Conservation (phyloP, 805 yeast genomes). For the Cyberlindnera nakhonratchasimensis region DNA sequence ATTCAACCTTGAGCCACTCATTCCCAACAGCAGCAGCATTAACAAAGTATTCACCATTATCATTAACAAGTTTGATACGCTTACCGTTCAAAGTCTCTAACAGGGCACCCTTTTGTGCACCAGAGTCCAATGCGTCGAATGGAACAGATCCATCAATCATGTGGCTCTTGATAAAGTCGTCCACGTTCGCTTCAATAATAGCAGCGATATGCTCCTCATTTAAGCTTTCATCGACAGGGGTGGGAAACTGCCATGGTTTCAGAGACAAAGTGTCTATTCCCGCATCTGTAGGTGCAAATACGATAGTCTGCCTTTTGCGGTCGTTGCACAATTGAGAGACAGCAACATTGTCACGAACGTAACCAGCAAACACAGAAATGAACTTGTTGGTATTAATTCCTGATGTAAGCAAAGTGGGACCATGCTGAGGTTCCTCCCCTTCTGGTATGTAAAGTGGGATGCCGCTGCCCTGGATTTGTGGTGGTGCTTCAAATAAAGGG, state of each 20-base stretch:
- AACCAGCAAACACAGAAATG: slow-evolving; percentile 62
- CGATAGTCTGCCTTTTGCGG: slow-evolving; percentile 40
- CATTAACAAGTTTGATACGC: slow-evolving; percentile 34
- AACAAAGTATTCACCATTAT: slow-evolving; percentile 34
- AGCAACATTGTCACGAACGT: slow-evolving; percentile 59
- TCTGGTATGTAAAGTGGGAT: slow-evolving; percentile 19
- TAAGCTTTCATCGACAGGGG: slow-evolving; percentile 35
- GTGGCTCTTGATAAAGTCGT: slow-evolving; percentile 61
- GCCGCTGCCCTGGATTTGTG: background rate
- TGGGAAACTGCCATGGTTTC: slow-evolving; percentile 87
- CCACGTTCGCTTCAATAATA: slow-evolving; percentile 47
- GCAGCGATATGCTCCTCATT: slow-evolving; percentile 45
- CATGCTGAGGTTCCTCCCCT: slow-evolving; percentile 30
- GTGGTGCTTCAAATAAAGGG: slow-evolving; percentile 23
- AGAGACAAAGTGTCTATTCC: slow-evolving; percentile 48
- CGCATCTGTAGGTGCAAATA: slow-evolving; percentile 69
- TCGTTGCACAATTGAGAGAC: slow-evolving; percentile 47
- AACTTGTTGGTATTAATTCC: slow-evolving; percentile 33
- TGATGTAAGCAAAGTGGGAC: slow-evolving; percentile 30
- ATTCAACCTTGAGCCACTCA: slow-evolving; percentile 34
- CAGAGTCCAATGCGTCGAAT: slow-evolving; percentile 19
- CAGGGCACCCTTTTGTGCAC: slow-evolving; percentile 28
- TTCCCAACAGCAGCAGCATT: slow-evolving; percentile 31
- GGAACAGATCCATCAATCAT: slow-evolving; percentile 38
- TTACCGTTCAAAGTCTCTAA: slow-evolving; percentile 35